These are phyloP conservation scores for Pyrrhoderma lamaoense DNA, from an alignment of 1,284 basidiomycete genomes.

Conservation along the genomic window DNA sequence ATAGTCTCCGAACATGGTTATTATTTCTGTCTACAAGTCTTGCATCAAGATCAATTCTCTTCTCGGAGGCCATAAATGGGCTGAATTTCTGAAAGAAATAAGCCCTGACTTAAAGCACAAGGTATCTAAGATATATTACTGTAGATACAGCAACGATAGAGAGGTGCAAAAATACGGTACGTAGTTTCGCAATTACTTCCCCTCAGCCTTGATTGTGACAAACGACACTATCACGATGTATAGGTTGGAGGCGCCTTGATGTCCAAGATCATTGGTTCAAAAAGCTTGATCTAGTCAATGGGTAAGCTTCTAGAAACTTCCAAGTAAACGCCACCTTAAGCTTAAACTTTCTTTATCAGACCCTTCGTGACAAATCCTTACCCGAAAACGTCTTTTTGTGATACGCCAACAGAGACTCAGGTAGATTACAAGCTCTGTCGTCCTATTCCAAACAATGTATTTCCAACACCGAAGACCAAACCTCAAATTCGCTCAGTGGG, in stretches of 20 bases:
- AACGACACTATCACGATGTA: neutral
- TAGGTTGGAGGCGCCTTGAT: slow-evolving; percentile 55
- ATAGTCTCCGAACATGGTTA: slow-evolving; percentile 57
- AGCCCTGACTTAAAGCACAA: slow-evolving; percentile 37
- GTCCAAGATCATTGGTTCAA: slow-evolving; percentile 50
- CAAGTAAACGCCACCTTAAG: neutral
- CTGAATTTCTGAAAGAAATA: slow-evolving; percentile 37
- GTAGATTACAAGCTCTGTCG: slow-evolving; percentile 51
- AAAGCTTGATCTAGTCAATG: slow-evolving; percentile 36
- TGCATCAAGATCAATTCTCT: slow-evolving; percentile 34
- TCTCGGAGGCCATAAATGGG: slow-evolving; percentile 61
- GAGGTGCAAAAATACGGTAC: slow-evolving; percentile 39
- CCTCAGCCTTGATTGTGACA: neutral
- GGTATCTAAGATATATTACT: slow-evolving; percentile 47
- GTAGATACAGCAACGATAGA: slow-evolving; percentile 37
- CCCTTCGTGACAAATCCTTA: slow-evolving; percentile 44
- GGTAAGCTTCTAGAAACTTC: slow-evolving; percentile 24
- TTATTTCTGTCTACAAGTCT: slow-evolving; percentile 48
- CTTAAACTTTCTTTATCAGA: neutral
- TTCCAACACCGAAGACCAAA: slow-evolving; percentile 18
- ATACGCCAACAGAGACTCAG: slow-evolving; percentile 43
- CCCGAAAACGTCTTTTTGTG: slow-evolving; percentile 46
- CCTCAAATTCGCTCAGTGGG: slow-evolving; percentile 4
- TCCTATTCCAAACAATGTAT: slow-evolving; percentile 36
- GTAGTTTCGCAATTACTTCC: slow-evolving; percentile 9